Conservation (phyloP, 2,329 filamentous ascomycete genomes). For the Xylariaceae sp. region DNA sequence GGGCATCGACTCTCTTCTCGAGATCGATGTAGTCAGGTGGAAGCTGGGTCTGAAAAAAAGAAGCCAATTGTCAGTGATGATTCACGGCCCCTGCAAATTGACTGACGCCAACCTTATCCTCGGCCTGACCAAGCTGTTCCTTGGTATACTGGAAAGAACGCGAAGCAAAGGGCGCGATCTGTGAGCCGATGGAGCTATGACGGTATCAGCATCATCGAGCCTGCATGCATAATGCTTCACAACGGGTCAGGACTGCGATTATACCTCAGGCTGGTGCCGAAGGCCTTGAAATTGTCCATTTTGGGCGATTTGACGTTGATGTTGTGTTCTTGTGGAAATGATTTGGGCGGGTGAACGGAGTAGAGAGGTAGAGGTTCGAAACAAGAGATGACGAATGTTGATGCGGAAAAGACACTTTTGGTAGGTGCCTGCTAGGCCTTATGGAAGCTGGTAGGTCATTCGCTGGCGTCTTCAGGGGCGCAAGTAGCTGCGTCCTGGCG, state of each 20-base stretch:
- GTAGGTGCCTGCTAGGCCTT: conserved; percentile 7
- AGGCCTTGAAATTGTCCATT: conserved; percentile 62
- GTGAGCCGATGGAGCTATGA: conserved; percentile 66
- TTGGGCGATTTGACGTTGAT: conserved; percentile 5
- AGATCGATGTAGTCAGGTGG: conserved; percentile 97
- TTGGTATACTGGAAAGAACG: conserved; percentile 97
- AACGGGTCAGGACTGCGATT: conserved; percentile 28
- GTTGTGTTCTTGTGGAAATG: background rate
- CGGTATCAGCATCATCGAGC: conserved; percentile 22
- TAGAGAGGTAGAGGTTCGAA: background rate
- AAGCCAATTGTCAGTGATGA: conserved; percentile 3
- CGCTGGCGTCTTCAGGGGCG: conserved; percentile 15
- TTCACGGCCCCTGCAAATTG: conserved; percentile 3
- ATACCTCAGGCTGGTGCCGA: conserved; percentile 60
- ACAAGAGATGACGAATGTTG: background rate
- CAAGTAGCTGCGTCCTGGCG: background rate
- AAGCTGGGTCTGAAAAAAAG: conserved; percentile 78
- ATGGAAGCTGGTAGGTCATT: conserved; percentile 4
- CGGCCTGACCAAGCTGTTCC: conserved; percentile 92
- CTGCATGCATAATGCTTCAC: conserved; percentile 17
- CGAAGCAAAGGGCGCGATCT: conserved; percentile 89
- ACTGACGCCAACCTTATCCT: conserved; percentile 73
- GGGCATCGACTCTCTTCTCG: conserved; percentile 96
- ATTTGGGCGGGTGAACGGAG: background rate
- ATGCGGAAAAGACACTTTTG: conserved; percentile 9